Base-by-base conservation (phyloP, 2,329 filamentous ascomycete genomes). In the Aspergillus brasiliensis region DNA sequence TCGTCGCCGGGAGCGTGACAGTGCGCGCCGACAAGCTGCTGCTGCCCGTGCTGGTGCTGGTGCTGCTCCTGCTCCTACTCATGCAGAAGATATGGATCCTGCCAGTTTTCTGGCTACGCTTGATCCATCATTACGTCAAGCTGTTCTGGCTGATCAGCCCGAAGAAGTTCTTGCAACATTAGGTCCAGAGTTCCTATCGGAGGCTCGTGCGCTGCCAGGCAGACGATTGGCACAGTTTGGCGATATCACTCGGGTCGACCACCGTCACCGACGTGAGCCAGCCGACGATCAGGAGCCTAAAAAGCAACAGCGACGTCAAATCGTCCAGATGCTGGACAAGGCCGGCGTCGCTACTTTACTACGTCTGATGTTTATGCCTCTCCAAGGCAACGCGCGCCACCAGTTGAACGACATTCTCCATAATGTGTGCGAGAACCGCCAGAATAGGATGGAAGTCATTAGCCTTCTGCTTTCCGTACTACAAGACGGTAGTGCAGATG, bases 281-380 rank as follows among this genome's bases (percentile, higher is more conserved):
- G 65, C 68, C 53, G 78, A 75, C 47, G 82, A 81, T 57, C 80
- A 86, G 71, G 74, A 74, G 59, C 62, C 71, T 0, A 84, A 83
- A 73, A 94, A 92, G 78, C 78, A 83, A 38, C 89, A 90, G 69
- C 88, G 91, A 59, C 90, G 91, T 62, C 88, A 91, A 21, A 90
- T 96, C 59, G 91, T 97, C 23, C 95, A 99, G 74, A 97, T 99
- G 90, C 86, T 99, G 28, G 95, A 99, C 76, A 97, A 97, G 78
- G 86, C 93, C 49, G 95, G 96, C 25, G 89, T 99, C 65, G 95
- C 96, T 25, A 98, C 95, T n/a, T 81, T 99, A 34, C 83, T 99
- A 46, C 91, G 96, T n/a, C 84, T 99, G 8, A 97, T 99, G 94
- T 99, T 99, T 75, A 92, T 98, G 69, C 90, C 91, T 51, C 91